These are phyloP conservation scores for Herpomyces periplanetae DNA, from an alignment of 2,329 filamentous ascomycete species.

Conservation along the genomic window DNA sequence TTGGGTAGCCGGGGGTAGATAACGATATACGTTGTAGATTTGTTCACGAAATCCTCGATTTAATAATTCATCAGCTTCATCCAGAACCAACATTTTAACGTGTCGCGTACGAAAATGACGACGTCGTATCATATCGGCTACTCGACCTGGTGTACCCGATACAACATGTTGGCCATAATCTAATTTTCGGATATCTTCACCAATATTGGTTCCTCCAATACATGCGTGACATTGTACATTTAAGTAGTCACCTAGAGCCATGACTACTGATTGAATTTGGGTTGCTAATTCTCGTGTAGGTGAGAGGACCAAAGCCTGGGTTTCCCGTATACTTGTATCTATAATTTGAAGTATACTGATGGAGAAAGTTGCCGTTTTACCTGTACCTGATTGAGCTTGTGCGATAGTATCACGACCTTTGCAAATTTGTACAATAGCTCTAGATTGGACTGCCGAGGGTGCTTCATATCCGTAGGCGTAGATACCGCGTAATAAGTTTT, in stretches of 20 bases:
- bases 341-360: constrained; percentile 89
- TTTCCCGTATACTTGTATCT: constrained; percentile 36
- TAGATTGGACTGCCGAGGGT: constrained; percentile 81
- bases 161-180: constrained; percentile 95
- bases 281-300: constrained; percentile 86
- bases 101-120: constrained; percentile 29
- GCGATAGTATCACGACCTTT: constrained; percentile 96
- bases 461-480: constrained; percentile 98
- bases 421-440: constrained; percentile 93
- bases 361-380: constrained; percentile 84
- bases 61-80: constrained; percentile 37
- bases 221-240: constrained; percentile 96
- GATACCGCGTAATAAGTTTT: constrained; percentile 78
- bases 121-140: constrained; percentile 44
- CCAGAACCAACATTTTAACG: constrained; percentile 40
- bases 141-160: constrained; percentile 79
- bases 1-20: constrained; percentile 77
- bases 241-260: constrained; percentile 99
- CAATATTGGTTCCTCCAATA: constrained; percentile 87
- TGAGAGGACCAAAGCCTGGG: constrained; percentile 41
- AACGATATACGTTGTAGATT: constrained; percentile 95
- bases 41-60: constrained; percentile 91
- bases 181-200: constrained; percentile 86
- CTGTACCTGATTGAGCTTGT: constrained; percentile 81
- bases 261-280: constrained; percentile 90